Percentiles rank a stretch among this genome's conserved stretches.
Evolutionary conservation across 2,329 filamentous ascomycete genomes (phyloP).

Genomic region (Aspergillus sp.): DNA sequence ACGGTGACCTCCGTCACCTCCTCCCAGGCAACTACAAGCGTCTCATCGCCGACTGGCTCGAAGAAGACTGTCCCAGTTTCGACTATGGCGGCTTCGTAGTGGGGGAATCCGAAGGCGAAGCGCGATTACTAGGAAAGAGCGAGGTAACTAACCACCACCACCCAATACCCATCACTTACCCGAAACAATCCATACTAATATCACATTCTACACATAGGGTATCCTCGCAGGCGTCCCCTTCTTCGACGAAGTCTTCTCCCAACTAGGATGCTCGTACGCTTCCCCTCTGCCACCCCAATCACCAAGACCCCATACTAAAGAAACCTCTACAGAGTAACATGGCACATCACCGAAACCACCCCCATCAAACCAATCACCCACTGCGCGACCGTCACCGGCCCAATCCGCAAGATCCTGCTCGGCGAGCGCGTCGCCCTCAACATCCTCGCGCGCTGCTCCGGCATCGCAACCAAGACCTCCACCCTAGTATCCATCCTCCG

Average conservation of each 20-base stretch:
- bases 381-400: conserved; percentile 82
- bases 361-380: conserved; percentile 60
- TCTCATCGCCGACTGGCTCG: conserved; percentile 79
- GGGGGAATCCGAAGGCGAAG: conserved; percentile 56
- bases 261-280: conserved; percentile 75
- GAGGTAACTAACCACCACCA: conserved; percentile 39
- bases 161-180: no score
- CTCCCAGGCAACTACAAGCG: conserved; percentile 84
- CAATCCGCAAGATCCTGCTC: conserved; percentile 80
- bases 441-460: conserved; percentile 84
- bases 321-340: conserved; percentile 64
- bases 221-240: conserved; percentile 91
- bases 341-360: conserved; percentile 78
- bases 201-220: conserved; percentile 51
- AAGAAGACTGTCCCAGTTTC: conserved; percentile 93
- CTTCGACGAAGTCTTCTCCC: conserved; percentile 88
- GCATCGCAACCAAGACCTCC: conserved; percentile 70
- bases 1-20: conserved; percentile 68
- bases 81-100: conserved; percentile 98
- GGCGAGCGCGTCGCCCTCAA: conserved; percentile 93
- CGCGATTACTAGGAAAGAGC: conserved; percentile 59
- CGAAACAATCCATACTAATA: not conserved
- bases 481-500: conserved; percentile 56
- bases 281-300: not conserved
- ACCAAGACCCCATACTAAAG: not conserved